phyloP scores from a whole-genome alignment of 164 flowering plant genomes.

The Taxillus chinensis region DNA sequence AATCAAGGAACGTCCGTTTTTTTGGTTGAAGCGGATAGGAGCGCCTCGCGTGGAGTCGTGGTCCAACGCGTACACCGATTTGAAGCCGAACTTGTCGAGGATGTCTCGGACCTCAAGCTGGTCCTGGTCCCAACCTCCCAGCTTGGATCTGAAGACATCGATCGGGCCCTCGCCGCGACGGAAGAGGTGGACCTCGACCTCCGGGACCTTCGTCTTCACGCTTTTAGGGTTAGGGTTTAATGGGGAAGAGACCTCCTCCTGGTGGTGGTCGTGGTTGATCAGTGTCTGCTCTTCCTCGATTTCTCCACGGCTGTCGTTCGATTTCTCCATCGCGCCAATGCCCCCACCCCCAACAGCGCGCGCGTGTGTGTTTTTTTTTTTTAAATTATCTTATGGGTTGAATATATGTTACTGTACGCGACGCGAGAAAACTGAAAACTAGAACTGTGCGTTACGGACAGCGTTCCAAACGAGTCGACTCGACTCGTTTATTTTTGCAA shows the following conservation, averaged over 20 bases:
- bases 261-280: not conserved
- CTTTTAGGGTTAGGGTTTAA: slow-evolving; percentile 6
- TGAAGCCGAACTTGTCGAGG: slow-evolving; percentile 37
- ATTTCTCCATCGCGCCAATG: not conserved
- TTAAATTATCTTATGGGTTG: too few relatives aligned
- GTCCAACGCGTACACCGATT: slow-evolving; percentile 27
- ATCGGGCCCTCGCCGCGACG: slow-evolving; percentile 38
- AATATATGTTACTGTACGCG: too few relatives aligned
- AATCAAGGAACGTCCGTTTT: slow-evolving; percentile 32
- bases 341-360: too few relatives aligned
- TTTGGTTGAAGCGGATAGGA: slow-evolving; percentile 26
- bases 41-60: slow-evolving; percentile 23
- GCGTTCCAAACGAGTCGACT: too few relatives aligned
- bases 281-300: slow-evolving; percentile 15
- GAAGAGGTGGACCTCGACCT: slow-evolving; percentile 34
- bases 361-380: too few relatives aligned
- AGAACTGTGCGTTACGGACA: too few relatives aligned
- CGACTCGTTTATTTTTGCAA: too few relatives aligned
- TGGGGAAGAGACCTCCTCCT: not conserved
- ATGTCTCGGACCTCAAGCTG: slow-evolving; percentile 40
- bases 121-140: slow-evolving; percentile 45
- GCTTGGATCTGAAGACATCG: slow-evolving; percentile 26
- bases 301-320: slow-evolving; percentile 8
- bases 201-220: slow-evolving; percentile 29
- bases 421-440: too few relatives aligned